These are phyloP conservation scores for Eucalyptus regnans DNA, from an alignment of 345 rosid species.

Conservation along the genomic window DNA sequence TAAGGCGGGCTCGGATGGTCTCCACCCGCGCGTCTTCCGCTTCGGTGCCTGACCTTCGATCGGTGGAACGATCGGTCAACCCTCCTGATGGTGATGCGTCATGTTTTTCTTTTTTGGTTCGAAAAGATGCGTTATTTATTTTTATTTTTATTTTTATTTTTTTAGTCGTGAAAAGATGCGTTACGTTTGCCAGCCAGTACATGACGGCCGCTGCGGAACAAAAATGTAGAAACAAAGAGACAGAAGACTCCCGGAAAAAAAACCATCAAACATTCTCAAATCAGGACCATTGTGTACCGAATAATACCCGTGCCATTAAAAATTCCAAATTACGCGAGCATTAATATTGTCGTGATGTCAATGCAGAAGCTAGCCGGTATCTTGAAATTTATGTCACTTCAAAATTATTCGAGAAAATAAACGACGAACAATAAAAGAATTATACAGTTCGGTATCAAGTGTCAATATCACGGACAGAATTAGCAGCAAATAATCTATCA, in stretches of 20 bases:
- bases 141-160: too few species aligned
- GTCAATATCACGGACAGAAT: too few species aligned
- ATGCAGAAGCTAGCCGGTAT: too few species aligned
- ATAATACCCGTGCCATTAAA: too few species aligned
- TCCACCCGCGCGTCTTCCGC: background rate
- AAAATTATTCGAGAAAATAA: too few species aligned
- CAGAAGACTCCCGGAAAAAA: background rate
- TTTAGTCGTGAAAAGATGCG: background rate
- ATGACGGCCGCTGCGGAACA: background rate
- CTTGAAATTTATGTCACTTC: too few species aligned
- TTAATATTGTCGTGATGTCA: too few species aligned
- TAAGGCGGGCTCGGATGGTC: background rate
- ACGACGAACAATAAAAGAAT: fast-evolving
- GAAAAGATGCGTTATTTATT: too few species aligned
- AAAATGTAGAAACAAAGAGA: background rate
- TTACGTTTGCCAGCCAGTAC: background rate
- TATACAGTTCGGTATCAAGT: fast-evolving
- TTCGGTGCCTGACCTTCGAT: background rate
- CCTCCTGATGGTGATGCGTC: background rate
- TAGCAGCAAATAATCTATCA: fast-evolving
- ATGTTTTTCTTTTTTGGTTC: too few species aligned
- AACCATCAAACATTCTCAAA: background rate
- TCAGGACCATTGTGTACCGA: fast-evolving
- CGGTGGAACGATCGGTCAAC: background rate
- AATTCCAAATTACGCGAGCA: background rate